Evolutionary conservation across 164 flowering plant species (phyloP).

Genomic region (Malania oleifera): DNA sequence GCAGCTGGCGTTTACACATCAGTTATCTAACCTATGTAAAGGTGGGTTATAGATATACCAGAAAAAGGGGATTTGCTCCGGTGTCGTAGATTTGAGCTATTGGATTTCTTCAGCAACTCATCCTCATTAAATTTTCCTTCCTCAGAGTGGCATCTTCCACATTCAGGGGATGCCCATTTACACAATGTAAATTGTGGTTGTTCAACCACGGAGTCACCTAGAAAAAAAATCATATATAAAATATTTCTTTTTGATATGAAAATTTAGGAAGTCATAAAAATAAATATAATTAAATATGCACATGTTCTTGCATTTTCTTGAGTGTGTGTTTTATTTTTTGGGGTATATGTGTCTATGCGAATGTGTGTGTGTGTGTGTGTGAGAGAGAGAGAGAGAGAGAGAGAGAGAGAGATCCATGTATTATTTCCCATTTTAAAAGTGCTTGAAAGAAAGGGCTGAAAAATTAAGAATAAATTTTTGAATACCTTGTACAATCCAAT

Average conservation of each 20-base stretch:
- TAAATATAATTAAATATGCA: background rate
- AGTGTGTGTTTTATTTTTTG: too few relatives aligned
- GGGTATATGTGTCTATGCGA: too few relatives aligned
- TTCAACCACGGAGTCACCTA: constrained; percentile 16
- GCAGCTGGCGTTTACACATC: background rate
- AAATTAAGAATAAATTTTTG: too few relatives aligned
- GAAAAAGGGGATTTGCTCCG: constrained; percentile 25
- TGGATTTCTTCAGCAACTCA: constrained; percentile 27
- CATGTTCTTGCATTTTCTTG: too few relatives aligned
- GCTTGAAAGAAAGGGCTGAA: too few relatives aligned
- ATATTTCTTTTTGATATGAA: background rate
- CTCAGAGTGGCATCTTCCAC: constrained; percentile 17
- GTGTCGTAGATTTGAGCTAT: constrained; percentile 30
- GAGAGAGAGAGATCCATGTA: too few relatives aligned
- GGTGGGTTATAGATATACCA: constrained; percentile 27
- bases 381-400: too few relatives aligned
- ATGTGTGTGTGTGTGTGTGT: too few relatives aligned
- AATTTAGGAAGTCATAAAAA: background rate
- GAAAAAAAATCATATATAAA: constrained; percentile 1
- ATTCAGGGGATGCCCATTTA: constrained; percentile 50
- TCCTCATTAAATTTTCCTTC: constrained; percentile 28
- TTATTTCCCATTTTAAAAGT: too few relatives aligned
- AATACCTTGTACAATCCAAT: too few relatives aligned
- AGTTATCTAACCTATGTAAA: background rate
- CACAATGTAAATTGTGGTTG: constrained; percentile 44